These are phyloP conservation scores for Paramecium caudatum DNA, from an alignment of 73 alveolate genomes.

Conservation along the genomic window DNA sequence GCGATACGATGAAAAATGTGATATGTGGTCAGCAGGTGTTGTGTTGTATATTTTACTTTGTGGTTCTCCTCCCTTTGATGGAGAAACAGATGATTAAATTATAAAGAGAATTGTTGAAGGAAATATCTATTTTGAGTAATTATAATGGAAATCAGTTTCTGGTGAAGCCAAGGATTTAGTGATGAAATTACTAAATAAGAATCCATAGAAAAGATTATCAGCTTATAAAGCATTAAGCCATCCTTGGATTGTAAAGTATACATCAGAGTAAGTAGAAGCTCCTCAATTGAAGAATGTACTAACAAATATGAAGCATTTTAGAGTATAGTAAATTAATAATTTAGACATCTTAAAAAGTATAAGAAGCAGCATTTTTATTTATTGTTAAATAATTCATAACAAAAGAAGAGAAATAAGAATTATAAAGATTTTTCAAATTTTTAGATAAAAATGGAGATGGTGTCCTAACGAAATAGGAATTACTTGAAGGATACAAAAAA, in stretches of 20 bases:
- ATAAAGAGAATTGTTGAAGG: constrained; percentile 54
- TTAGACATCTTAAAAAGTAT: constrained; percentile 60
- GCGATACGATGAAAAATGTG: constrained; percentile 78
- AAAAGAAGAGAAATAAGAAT: constrained; percentile 73
- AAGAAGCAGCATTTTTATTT: constrained; percentile 71
- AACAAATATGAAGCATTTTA: constrained; percentile 62
- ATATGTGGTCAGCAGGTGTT: constrained; percentile 80
- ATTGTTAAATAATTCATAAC: constrained; percentile 71
- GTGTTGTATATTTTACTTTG: constrained; percentile 75
- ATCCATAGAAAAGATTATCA: constrained; percentile 83
- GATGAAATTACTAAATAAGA: constrained; percentile 76
- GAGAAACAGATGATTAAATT: constrained; percentile 70
- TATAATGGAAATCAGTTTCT: constrained; percentile 82
- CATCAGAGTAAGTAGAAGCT: constrained; percentile 1
- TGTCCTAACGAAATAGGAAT: constrained; percentile 81
- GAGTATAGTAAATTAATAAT: constrained; percentile 2
- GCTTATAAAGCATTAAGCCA: constrained; percentile 82
- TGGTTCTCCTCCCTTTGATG: constrained; percentile 81
- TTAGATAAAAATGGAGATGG: constrained; percentile 79
- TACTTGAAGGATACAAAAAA: constrained; percentile 78
- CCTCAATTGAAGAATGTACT: constrained; percentile 66
- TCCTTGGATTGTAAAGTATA: constrained; percentile 80
- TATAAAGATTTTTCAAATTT: constrained; percentile 38
- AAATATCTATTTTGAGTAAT: constrained; percentile 17
- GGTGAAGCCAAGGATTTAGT: constrained; percentile 88